Percentiles rank a stretch among this genome's conserved stretches.
Conservation (phyloP, 1,139 yeast genomes). For the Protomyces arabidopsidicola region DNA sequence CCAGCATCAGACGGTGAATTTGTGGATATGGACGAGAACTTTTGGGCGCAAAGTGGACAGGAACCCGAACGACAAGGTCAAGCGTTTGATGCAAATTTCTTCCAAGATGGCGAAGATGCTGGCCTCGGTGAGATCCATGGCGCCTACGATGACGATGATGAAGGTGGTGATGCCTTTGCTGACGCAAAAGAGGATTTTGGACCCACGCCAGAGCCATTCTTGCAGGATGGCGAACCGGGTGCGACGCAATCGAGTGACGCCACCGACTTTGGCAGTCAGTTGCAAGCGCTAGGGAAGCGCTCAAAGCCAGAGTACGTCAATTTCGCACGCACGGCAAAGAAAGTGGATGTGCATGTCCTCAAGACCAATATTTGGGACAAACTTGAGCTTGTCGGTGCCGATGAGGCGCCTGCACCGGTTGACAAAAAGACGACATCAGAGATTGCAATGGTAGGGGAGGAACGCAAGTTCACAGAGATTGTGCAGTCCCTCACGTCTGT, state of each 20-base stretch:
- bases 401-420: conserved; percentile 17
- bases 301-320: conserved; percentile 60
- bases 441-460: conserved; percentile 23
- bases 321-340: conserved; percentile 75
- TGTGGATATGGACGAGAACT: conserved; percentile 52
- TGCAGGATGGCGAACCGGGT: background rate
- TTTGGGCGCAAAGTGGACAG: conserved; percentile 55
- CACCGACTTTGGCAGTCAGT: conserved; percentile 33
- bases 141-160: conserved; percentile 28
- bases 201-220: background rate
- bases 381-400: conserved; percentile 35
- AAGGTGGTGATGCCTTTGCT: conserved; percentile 31
- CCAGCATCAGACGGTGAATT: conserved; percentile 22
- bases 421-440: background rate
- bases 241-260: conserved; percentile 28
- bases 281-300: conserved; percentile 33
- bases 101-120: conserved; percentile 40
- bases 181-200: conserved; percentile 17
- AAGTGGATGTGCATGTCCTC: conserved; percentile 72
- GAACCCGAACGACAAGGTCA: conserved; percentile 35
- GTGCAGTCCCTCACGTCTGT: conserved; percentile 41
- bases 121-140: conserved; percentile 34
- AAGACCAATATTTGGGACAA: conserved; percentile 82
- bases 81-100: conserved; percentile 48
- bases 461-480: conserved; percentile 47